Conservation (phyloP, 331 rosid species). For the Acacia pycnantha region DNA sequence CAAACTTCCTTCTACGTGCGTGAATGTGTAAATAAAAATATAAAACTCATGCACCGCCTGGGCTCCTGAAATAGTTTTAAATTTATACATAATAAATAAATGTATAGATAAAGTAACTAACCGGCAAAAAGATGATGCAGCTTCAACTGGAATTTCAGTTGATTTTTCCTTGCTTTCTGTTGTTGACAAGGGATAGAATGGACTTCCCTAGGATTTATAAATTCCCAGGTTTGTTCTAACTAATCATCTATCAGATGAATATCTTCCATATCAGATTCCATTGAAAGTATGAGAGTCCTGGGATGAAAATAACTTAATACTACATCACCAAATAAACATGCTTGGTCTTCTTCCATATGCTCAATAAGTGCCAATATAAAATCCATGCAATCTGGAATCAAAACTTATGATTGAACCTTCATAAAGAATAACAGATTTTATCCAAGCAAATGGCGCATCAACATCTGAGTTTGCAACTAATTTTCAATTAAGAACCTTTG, state of each 20-base stretch:
- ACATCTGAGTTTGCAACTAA: conserved; percentile 46
- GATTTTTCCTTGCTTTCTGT: no score
- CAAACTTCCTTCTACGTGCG: no score
- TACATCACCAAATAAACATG: conserved; percentile 70
- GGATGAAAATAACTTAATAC: conserved; percentile 68
- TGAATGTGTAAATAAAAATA: no score
- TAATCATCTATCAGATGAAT: background rate
- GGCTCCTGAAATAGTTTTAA: no score
- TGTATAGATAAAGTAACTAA: no score
- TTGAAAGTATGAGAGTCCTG: conserved; percentile 80
- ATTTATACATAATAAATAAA: no score
- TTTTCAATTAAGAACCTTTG: conserved; percentile 48
- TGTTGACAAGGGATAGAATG: background rate
- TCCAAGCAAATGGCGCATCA: conserved; percentile 27
- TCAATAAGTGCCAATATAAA: conserved; percentile 95
- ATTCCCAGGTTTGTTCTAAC: background rate
- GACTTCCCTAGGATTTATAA: background rate
- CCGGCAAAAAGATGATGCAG: no score
- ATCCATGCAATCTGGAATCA: conserved; percentile 65
- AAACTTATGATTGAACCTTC: conserved; percentile 81
- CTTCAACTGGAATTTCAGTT: no score
- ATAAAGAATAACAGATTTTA: conserved; percentile 69
- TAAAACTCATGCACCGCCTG: no score
- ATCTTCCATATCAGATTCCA: background rate
- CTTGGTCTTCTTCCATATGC: conserved; percentile 97